phyloP scores from a whole-genome alignment of 2,329 filamentous ascomycete species.

The Fusarium acutatum region DNA sequence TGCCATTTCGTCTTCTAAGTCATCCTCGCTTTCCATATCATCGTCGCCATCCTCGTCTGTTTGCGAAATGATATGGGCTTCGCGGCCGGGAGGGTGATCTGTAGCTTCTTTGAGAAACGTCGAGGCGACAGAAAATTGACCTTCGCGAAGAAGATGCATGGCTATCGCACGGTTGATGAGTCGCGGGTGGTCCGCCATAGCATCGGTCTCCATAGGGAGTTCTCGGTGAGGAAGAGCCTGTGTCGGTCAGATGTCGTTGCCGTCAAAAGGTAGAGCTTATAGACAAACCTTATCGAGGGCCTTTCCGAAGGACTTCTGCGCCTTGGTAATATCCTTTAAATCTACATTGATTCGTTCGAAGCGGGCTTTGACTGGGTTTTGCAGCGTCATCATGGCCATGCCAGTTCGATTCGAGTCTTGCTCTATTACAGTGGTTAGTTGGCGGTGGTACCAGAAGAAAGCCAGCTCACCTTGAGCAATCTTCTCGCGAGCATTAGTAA shows the following conservation, averaged over 20 bases:
- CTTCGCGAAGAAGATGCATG: constrained; percentile 95
- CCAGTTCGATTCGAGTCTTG: constrained; percentile 66
- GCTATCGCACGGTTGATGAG: constrained; percentile 93
- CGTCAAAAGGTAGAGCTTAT: background rate
- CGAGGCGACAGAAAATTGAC: constrained; percentile 87
- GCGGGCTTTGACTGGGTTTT: constrained; percentile 82
- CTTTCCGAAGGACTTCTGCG: constrained; percentile 85
- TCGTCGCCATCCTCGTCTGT: constrained; percentile 47
- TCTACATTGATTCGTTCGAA: constrained; percentile 84
- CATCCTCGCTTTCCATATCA: constrained; percentile 46
- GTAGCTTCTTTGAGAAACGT: constrained; percentile 81
- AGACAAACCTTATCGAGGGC: constrained; percentile 77
- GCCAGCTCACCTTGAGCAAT: constrained; percentile 70
- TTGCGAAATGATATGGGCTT: constrained; percentile 24
- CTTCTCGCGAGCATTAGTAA: constrained; percentile 76
- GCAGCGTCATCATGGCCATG: constrained; percentile 81
- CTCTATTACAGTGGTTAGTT: constrained; percentile 39
- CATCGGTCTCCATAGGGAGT: constrained; percentile 82
- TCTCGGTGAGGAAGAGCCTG: constrained; percentile 60
- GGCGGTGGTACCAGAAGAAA: background rate
- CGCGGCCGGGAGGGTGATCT: constrained; percentile 45
- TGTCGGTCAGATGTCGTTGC: constrained; percentile 24
- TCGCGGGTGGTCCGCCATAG: constrained; percentile 75
- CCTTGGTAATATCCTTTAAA: constrained; percentile 83
- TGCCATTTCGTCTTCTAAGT: constrained; percentile 38